Evolutionary conservation across 2,329 filamentous ascomycete genomes (phyloP).

Genomic region (Rachicladosporium sp.): DNA sequence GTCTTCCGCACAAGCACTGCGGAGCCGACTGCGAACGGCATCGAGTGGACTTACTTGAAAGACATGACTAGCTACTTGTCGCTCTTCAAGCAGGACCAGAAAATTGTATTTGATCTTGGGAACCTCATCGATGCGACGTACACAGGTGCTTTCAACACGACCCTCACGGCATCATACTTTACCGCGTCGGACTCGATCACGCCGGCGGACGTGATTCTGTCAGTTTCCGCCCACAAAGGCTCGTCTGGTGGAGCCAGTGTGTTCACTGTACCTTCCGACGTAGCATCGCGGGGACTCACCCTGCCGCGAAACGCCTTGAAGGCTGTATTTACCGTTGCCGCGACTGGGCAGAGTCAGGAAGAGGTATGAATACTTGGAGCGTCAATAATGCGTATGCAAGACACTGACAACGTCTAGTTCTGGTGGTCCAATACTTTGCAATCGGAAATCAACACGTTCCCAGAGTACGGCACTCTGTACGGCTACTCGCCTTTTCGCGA

Average conservation of each 20-base stretch:
- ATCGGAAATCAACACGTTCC: constrained; percentile 48
- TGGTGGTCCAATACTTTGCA: background rate
- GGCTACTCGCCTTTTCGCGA: constrained; percentile 67
- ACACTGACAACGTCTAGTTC: background rate
- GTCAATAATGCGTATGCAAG: background rate
- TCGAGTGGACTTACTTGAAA: constrained; percentile 65
- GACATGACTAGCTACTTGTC: constrained; percentile 62
- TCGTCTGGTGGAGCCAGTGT: constrained; percentile 45
- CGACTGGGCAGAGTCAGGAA: constrained; percentile 62
- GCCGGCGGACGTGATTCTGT: constrained; percentile 53
- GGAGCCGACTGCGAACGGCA: constrained; percentile 59
- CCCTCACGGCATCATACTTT: constrained; percentile 62
- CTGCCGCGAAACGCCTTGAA: constrained; percentile 56
- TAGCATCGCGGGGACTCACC: constrained; percentile 45
- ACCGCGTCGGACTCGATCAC: constrained; percentile 31
- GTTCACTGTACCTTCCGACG: constrained; percentile 53
- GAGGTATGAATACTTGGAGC: constrained; percentile 31
- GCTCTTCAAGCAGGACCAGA: constrained; percentile 60
- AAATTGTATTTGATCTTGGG: constrained; percentile 66
- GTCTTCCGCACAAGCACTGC: constrained; percentile 77
- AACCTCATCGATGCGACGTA: constrained; percentile 61
- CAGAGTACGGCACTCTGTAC: constrained; percentile 41
- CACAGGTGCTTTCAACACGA: constrained; percentile 62
- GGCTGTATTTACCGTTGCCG: constrained; percentile 63
- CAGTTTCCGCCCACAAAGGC: constrained; percentile 45